Conservation (phyloP, 768 basidiomycete genomes). For the Panus rudis region DNA sequence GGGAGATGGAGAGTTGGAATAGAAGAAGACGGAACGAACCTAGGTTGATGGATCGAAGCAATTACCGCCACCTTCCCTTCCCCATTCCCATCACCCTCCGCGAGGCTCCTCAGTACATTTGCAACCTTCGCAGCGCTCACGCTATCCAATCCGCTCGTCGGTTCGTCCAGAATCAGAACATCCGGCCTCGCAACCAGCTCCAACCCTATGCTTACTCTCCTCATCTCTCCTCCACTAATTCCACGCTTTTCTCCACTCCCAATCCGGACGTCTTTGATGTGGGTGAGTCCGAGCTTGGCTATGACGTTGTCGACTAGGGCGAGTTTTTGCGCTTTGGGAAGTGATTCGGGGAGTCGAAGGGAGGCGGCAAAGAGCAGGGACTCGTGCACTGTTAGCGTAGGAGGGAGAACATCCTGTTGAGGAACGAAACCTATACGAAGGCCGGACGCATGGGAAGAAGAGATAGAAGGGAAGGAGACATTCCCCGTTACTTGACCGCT, state of each 20-base stretch:
- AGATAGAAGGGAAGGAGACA: slow-evolving; percentile 40
- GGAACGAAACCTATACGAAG: slow-evolving; percentile 81
- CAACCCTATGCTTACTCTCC: slow-evolving; percentile 83
- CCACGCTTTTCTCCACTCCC: slow-evolving; percentile 70
- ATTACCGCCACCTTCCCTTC: slow-evolving; percentile 73
- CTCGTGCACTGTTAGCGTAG: slow-evolving; percentile 49
- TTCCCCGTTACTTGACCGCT: slow-evolving; percentile 59
- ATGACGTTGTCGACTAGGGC: slow-evolving; percentile 65
- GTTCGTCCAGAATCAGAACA: slow-evolving; percentile 83
- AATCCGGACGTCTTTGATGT: slow-evolving; percentile 66
- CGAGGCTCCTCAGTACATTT: slow-evolving; percentile 68
- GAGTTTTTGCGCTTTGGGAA: slow-evolving; percentile 54
- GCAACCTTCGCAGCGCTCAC: slow-evolving; percentile 80
- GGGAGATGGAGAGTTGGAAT: not conserved
- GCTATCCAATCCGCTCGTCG: slow-evolving; percentile 77
- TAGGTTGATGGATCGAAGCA: slow-evolving; percentile 85
- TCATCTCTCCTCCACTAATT: slow-evolving; percentile 88
- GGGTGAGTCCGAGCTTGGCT: slow-evolving; percentile 68
- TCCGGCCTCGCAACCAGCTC: slow-evolving; percentile 85
- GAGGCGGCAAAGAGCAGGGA: slow-evolving; percentile 78
- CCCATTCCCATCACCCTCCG: slow-evolving; percentile 43
- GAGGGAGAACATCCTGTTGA: slow-evolving; percentile 77
- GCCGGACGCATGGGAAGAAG: slow-evolving; percentile 1
- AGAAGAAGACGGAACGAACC: slow-evolving; percentile 30
- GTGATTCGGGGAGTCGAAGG: slow-evolving; percentile 71